phyloP scores from a whole-genome alignment of 1,284 basidiomycete genomes.

The Ustilago tritici region DNA sequence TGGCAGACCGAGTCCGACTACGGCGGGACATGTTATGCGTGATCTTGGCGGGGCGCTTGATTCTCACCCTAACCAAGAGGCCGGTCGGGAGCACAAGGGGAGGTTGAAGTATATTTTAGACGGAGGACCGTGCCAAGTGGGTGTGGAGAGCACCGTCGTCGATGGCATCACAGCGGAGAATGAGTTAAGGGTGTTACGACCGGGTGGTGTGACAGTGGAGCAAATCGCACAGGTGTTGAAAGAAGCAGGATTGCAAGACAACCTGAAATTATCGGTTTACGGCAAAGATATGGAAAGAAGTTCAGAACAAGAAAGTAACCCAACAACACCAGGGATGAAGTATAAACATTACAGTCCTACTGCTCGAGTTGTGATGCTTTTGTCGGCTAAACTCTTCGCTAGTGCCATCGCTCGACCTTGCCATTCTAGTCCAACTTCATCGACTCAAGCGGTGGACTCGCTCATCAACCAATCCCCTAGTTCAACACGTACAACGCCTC shows the following conservation, averaged over 20 bases:
- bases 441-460: slow-evolving; percentile 22
- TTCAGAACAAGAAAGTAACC: slow-evolving; percentile 69
- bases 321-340: slow-evolving; percentile 99
- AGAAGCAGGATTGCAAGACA: slow-evolving; percentile 13
- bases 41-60: slow-evolving; percentile 77
- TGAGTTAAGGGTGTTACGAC: slow-evolving; percentile 83
- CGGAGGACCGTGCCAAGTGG: slow-evolving; percentile 90
- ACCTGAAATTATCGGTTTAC: slow-evolving; percentile 58
- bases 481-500: neutral
- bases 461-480: slow-evolving; percentile 8
- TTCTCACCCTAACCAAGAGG: slow-evolving; percentile 69
- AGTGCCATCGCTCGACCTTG: slow-evolving; percentile 8
- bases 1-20: slow-evolving; percentile 92
- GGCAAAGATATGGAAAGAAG: slow-evolving; percentile 64
- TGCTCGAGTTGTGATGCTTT: slow-evolving; percentile 58
- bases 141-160: slow-evolving; percentile 94
- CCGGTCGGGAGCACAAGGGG: slow-evolving; percentile 14
- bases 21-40: slow-evolving; percentile 84
- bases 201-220: slow-evolving; percentile 93
- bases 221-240: slow-evolving; percentile 70
- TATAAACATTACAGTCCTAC: slow-evolving; percentile 95
- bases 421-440: neutral
- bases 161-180: slow-evolving; percentile 77
- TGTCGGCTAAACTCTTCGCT: slow-evolving; percentile 30
- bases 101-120: slow-evolving; percentile 83